These are phyloP conservation scores for Chytriomyces sp. DNA, from an alignment of 192 early-diverging fungal species.

Conservation along the genomic window DNA sequence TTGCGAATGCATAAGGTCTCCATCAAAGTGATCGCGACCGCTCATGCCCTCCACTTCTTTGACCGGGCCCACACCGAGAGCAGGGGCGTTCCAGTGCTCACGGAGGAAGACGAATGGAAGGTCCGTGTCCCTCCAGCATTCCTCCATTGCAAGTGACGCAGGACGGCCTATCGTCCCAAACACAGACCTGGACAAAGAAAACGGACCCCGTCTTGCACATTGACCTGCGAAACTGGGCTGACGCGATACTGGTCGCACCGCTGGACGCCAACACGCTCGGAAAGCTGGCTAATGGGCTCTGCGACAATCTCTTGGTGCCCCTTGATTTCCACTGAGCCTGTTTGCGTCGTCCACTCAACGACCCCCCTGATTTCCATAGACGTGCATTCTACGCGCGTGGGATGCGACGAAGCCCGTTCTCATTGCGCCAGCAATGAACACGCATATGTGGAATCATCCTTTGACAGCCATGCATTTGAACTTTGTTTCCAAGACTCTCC, in stretches of 20 bases:
- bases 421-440: slow-evolving; percentile 96
- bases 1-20: background rate
- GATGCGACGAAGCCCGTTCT: slow-evolving; percentile 71
- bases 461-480: slow-evolving; percentile 75
- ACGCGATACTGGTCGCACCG: slow-evolving; percentile 85
- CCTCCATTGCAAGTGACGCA: background rate
- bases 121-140: slow-evolving; percentile 32
- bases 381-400: slow-evolving; percentile 90
- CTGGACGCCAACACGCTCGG: slow-evolving; percentile 92
- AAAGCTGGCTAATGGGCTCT: slow-evolving; percentile 86
- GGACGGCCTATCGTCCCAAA: background rate
- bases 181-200: slow-evolving; percentile 76
- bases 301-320: slow-evolving; percentile 87
- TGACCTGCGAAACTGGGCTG: slow-evolving; percentile 94
- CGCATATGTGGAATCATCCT: slow-evolving; percentile 94
- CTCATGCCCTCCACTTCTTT: slow-evolving; percentile 88
- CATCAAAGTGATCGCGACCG: slow-evolving; percentile 79
- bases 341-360: background rate
- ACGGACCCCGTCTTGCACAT: slow-evolving; percentile 95
- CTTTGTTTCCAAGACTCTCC: slow-evolving; percentile 50
- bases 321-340: background rate
- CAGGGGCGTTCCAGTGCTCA: slow-evolving; percentile 56
- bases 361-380: slow-evolving; percentile 48
- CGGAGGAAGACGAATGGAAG: slow-evolving; percentile 89
- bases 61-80: slow-evolving; percentile 51